Evolutionary conservation across 139 green algal genomes (phyloP).

Genomic region (Chlamydomonas sp.): DNA sequence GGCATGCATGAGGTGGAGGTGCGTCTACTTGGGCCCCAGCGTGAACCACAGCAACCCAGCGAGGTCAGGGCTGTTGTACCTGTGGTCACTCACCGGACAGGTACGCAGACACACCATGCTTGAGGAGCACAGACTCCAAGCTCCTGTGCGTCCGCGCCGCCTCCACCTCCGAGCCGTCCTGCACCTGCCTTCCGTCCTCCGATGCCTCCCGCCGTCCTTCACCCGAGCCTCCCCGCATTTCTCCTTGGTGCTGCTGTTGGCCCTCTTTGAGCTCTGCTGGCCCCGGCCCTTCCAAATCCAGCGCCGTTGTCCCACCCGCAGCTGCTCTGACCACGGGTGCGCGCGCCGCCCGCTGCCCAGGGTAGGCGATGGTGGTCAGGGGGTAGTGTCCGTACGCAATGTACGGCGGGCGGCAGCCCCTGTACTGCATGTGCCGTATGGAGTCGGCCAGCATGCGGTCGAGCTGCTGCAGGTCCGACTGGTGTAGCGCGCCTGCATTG

Average conservation of each 20-base stretch:
- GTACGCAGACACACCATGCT: slow-evolving; percentile 6
- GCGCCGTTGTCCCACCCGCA: too few species aligned
- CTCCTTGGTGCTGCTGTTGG: too few species aligned
- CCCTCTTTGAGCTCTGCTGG: too few species aligned
- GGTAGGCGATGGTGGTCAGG: background rate
- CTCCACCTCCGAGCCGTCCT: background rate
- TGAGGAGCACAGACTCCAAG: slow-evolving; percentile 7
- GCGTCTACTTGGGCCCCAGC: too few species aligned
- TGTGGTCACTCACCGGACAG: background rate
- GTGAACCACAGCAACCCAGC: too few species aligned
- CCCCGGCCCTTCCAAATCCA: too few species aligned
- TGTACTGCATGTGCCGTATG: background rate
- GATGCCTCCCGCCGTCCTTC: background rate
- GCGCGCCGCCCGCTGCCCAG: background rate
- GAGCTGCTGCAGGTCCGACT: background rate
- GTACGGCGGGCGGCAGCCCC: background rate
- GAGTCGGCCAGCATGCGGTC: background rate
- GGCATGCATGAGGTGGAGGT: too few species aligned
- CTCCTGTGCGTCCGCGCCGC: background rate
- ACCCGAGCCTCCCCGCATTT: too few species aligned
- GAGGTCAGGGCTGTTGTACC: too few species aligned
- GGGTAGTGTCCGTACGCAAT: slow-evolving; percentile 40
- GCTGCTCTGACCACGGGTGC: background rate
- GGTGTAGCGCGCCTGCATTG: too few species aligned
- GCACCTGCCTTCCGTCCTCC: background rate